A percentile compares a stretch with the other conserved stretches of the same genome.
Conservation (phyloP, 352 stramenopile species). For the Pythium periplocum region DNA sequence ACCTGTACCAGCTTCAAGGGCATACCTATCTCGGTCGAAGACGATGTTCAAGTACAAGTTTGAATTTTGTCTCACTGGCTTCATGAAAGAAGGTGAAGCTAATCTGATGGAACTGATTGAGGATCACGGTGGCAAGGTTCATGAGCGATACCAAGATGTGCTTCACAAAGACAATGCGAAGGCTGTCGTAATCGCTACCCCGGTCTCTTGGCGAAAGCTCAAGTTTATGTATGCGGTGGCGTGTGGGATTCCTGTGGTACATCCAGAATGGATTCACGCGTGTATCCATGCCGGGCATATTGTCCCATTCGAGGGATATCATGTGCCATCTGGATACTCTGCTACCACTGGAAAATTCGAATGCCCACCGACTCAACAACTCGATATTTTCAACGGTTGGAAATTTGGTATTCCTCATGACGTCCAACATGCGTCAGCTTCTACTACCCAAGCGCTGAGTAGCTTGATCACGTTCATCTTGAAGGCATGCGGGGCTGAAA, state of each 20-base stretch:
- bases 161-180: constrained; percentile 42
- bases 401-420: constrained; percentile 65
- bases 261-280: constrained; percentile 73
- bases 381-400: constrained; percentile 54
- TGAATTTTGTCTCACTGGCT: constrained; percentile 74
- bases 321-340: constrained; percentile 61
- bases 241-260: constrained; percentile 77
- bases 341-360: constrained; percentile 61
- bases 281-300: constrained; percentile 43
- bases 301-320: constrained; percentile 68
- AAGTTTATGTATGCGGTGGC: constrained; percentile 80
- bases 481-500: constrained; percentile 50
- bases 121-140: constrained; percentile 59
- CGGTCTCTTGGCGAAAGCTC: constrained; percentile 67
- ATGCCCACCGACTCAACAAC: constrained; percentile 30
- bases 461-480: constrained; percentile 54
- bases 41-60: constrained; percentile 72
- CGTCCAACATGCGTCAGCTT: constrained; percentile 21
- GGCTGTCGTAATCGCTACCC: constrained; percentile 67
- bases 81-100: constrained; percentile 41
- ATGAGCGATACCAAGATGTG: constrained; percentile 39
- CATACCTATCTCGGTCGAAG: constrained; percentile 41
- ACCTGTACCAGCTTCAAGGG: constrained; percentile 34
- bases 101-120: constrained; percentile 55
- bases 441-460: constrained; percentile 35